Evolutionary conservation across 2,329 filamentous ascomycete genomes (phyloP).

Genomic region (Bipolaris sorokiniana): DNA sequence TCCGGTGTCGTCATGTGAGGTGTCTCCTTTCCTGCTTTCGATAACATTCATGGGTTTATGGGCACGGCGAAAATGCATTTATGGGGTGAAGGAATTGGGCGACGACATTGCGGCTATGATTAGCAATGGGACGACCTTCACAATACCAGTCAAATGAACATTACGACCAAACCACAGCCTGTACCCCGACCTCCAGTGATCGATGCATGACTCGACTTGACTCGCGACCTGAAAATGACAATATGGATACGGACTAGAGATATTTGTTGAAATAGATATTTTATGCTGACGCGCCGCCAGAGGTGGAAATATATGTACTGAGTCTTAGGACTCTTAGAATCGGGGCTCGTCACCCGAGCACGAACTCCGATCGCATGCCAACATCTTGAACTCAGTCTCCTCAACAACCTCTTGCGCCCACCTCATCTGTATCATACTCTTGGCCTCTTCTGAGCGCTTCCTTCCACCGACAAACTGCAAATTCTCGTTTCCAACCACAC

Average conservation of each 20-base stretch:
- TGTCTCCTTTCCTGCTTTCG: slow-evolving; percentile 49
- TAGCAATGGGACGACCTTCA: slow-evolving; percentile 48
- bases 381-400: slow-evolving; percentile 25
- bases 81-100: slow-evolving; percentile 45
- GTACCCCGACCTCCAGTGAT: slow-evolving; percentile 7
- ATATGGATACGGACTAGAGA: neutral
- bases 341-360: slow-evolving; percentile 20
- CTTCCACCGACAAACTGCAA: slow-evolving; percentile 47
- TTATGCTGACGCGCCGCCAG: neutral
- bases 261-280: neutral
- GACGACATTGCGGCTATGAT: slow-evolving; percentile 43
- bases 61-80: slow-evolving; percentile 51
- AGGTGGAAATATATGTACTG: slow-evolving; percentile 9
- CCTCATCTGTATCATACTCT: slow-evolving; percentile 37
- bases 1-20: slow-evolving; percentile 99
- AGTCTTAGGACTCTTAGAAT: slow-evolving; percentile 1
- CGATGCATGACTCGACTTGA: slow-evolving; percentile 5
- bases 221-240: neutral
- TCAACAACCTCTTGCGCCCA: slow-evolving; percentile 37
- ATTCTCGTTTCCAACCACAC: slow-evolving; percentile 59
- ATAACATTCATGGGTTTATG: slow-evolving; percentile 49
- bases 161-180: slow-evolving; percentile 30
- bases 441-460: slow-evolving; percentile 30
- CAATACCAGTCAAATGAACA: slow-evolving; percentile 44
- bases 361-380: slow-evolving; percentile 35